Evolutionary conservation across 805 yeast species (phyloP), one percentile per base, ranked within the genome.

Genomic region (Saccharomycopsis sp.): DNA sequence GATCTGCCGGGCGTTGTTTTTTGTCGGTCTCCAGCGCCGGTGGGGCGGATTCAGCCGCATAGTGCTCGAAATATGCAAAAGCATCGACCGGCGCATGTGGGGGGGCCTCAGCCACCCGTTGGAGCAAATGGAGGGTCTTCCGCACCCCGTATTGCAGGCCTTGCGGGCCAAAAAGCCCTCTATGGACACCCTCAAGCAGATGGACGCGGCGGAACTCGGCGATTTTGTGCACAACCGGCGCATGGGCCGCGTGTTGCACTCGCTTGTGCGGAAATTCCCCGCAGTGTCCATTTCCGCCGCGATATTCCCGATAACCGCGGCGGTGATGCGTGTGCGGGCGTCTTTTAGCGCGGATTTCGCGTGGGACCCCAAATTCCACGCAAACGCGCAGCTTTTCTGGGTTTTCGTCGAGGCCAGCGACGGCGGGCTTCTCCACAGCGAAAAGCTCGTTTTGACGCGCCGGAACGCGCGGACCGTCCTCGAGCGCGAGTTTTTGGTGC

Each of bases 401-500:
- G 78, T 94, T 2, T 79, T 92, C 62, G 95, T 92, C 3, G 98
- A 91, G 68, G 95, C 89, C 63, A 82, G 92, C 2, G 89, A 86
- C 50, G 80, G 88, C 0, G 79, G 79, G 59, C 82, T 94, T 37
- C 70, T 91, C 14, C 97, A 94, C 67, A 85, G 84, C 59, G 97
- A 94, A 62, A 89, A 84, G 67, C 79, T 91, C 62, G 80, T 91
- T 23, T 68, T 94, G 53, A 82, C 81, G 61, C 81, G 77, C 61
- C 80, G 77, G 52, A 84, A 82, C 61, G 67, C 83, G 67, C 73
- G 73, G 3, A 71, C 74, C 15, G 69, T 73, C 0, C 95, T 89
- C 68, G 89, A 83, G 64, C 74, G 91, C 75, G 97, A 92, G 65
- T 90, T 92, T 65, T 90, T 95, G 85, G 87, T 94, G 50, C 99